Conservation (phyloP, 371 early-diverging fungal species). For the Lichtheimia corymbifera region DNA sequence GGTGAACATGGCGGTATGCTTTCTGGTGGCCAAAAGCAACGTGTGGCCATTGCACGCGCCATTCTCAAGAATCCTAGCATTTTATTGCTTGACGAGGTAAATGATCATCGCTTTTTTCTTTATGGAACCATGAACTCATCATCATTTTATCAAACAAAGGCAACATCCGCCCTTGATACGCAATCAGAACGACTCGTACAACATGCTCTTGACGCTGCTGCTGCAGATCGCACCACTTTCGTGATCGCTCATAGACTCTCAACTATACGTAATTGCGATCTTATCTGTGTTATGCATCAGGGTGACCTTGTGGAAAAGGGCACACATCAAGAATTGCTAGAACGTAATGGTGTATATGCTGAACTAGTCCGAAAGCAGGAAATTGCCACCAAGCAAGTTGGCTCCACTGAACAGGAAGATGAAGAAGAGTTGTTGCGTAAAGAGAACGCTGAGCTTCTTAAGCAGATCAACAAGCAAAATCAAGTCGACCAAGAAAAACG, state of each 20-base stretch:
- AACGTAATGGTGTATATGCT: constrained; percentile 33
- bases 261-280: constrained; percentile 74
- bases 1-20: constrained; percentile 72
- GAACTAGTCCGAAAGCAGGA: constrained; percentile 53
- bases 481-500: constrained; percentile 6
- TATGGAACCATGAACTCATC: background rate
- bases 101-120: background rate
- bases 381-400: constrained; percentile 16
- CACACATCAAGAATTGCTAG: constrained; percentile 57
- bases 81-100: constrained; percentile 56
- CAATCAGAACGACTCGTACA: constrained; percentile 82
- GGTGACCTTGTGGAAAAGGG: constrained; percentile 70
- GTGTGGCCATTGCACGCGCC: constrained; percentile 77
- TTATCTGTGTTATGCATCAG: constrained; percentile 78
- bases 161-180: constrained; percentile 74
- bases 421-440: constrained; percentile 13
- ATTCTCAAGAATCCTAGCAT: constrained; percentile 70
- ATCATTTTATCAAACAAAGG: constrained; percentile 34
- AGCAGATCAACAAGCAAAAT: background rate
- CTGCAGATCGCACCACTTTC: constrained; percentile 78
- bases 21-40: constrained; percentile 79
- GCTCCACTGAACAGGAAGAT: constrained; percentile 11
- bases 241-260: constrained; percentile 85
- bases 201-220: constrained; percentile 67
- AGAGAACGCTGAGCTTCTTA: constrained; percentile 8